phyloP scores from a whole-genome alignment of 345 rosid genomes.

The Abelmoschus esculentus region DNA sequence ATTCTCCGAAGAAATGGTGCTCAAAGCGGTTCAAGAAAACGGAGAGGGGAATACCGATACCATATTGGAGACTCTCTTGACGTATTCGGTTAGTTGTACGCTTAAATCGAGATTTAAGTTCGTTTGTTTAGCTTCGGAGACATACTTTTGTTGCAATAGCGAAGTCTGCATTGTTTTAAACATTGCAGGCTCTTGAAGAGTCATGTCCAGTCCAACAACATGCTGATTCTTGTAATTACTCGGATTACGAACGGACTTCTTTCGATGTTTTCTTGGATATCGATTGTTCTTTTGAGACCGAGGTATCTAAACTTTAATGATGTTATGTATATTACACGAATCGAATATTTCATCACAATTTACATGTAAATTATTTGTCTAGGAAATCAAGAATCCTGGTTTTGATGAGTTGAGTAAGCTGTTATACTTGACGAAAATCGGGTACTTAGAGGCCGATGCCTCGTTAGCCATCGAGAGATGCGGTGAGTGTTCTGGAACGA shows the following conservation, averaged over 20 bases:
- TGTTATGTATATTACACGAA: background rate
- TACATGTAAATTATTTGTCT: conserved; percentile 10
- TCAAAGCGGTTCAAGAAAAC: conserved; percentile 39
- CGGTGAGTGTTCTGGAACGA: conserved; percentile 33
- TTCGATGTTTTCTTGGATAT: conserved; percentile 42
- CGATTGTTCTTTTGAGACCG: conserved; percentile 40
- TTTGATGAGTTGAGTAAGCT: conserved; percentile 34
- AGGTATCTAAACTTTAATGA: conserved; percentile 36
- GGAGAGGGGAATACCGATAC: conserved; percentile 49
- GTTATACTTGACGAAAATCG: conserved; percentile 49
- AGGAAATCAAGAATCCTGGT: conserved; percentile 35
- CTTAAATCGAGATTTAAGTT: background rate
- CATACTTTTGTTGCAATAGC: background rate
- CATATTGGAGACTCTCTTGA: conserved; percentile 52
- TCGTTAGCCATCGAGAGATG: conserved; percentile 79
- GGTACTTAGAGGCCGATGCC: conserved; percentile 55
- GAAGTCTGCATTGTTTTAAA: background rate
- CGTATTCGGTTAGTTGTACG: conserved; percentile 35
- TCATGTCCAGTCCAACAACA: conserved; percentile 24
- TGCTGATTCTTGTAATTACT: conserved; percentile 32
- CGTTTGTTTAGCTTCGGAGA: background rate
- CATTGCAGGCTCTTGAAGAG: conserved; percentile 48
- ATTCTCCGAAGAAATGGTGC: conserved; percentile 38
- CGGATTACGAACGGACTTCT: conserved; percentile 41
- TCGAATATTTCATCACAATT: background rate